phyloP scores from a whole-genome alignment of 352 stramenopile genomes.

The Globisporangium cylindrosporum region DNA sequence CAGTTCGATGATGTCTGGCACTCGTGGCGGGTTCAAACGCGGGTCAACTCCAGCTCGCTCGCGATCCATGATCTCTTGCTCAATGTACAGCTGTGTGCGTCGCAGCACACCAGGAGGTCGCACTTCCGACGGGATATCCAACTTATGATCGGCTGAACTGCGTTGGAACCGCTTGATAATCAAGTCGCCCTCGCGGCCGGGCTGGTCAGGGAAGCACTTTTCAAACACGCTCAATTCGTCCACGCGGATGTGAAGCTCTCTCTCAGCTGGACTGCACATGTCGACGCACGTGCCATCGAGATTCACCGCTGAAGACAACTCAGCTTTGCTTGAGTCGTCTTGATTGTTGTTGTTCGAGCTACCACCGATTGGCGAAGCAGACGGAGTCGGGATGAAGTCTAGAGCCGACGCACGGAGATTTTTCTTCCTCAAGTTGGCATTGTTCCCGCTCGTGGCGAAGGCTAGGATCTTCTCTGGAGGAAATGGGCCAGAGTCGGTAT shows the following conservation, averaged over 20 bases:
- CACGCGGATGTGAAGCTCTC: slow-evolving; percentile 81
- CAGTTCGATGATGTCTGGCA: slow-evolving; percentile 82
- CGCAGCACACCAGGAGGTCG: slow-evolving; percentile 76
- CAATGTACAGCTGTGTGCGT: slow-evolving; percentile 79
- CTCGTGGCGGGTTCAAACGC: slow-evolving; percentile 66
- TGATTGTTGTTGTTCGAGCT: slow-evolving; percentile 3
- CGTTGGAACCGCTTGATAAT: slow-evolving; percentile 89
- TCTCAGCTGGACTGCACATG: slow-evolving; percentile 82
- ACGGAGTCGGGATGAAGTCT: neutral
- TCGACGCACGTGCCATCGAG: slow-evolving; percentile 76
- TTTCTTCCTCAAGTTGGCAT: slow-evolving; percentile 29
- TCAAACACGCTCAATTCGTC: slow-evolving; percentile 87
- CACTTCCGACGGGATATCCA: slow-evolving; percentile 81
- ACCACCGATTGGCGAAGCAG: neutral
- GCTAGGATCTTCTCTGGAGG: neutral
- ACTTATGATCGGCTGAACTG: slow-evolving; percentile 82
- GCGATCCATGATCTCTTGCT: slow-evolving; percentile 84
- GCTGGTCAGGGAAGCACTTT: slow-evolving; percentile 64
- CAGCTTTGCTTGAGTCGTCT: slow-evolving; percentile 46
- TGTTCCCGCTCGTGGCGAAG: neutral
- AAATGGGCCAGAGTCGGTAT: slow-evolving; percentile 16
- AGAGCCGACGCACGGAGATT: slow-evolving; percentile 14
- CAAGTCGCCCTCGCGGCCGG: slow-evolving; percentile 55
- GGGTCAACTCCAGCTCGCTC: slow-evolving; percentile 60
- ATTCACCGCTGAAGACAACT: slow-evolving; percentile 60